Conservation (phyloP, 2,329 filamentous ascomycete species). For the Colletotrichum tamarilloi region DNA sequence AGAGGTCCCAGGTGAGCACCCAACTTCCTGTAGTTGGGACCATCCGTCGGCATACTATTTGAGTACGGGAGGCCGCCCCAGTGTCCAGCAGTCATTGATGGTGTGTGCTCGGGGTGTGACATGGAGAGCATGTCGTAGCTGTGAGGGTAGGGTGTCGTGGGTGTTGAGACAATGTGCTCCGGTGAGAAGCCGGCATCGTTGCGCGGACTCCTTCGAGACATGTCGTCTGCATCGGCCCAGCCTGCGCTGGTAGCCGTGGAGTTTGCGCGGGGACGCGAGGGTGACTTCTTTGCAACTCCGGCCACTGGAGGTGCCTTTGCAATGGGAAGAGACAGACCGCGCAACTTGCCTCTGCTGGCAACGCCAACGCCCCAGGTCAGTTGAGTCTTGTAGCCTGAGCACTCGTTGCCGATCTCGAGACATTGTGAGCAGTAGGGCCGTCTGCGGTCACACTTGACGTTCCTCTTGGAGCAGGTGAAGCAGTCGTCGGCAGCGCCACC, state of each 20-base stretch:
- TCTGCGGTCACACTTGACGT: conserved; percentile 87
- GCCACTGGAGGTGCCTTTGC: conserved; percentile 69
- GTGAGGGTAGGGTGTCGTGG: conserved; percentile 52
- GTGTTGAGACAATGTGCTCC: conserved; percentile 55
- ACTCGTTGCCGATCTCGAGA: conserved; percentile 90
- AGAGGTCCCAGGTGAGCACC: conserved; percentile 49
- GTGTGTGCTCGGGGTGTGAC: conserved; percentile 58
- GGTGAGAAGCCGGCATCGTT: conserved; percentile 51
- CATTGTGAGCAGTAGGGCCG: conserved; percentile 96
- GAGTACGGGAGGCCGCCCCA: conserved; percentile 63
- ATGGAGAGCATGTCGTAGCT: conserved; percentile 64
- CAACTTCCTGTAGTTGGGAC: conserved; percentile 57
- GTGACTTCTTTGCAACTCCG: conserved; percentile 60
- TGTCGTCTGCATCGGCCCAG: conserved; percentile 53
- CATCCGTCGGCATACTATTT: conserved; percentile 51
- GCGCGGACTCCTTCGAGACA: conserved; percentile 45
- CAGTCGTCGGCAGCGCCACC: conserved; percentile 94
- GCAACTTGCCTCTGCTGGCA: conserved; percentile 92
- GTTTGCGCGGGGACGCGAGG: conserved; percentile 56
- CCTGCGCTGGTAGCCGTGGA: conserved; percentile 52
- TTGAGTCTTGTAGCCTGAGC: conserved; percentile 95
- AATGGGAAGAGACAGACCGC: conserved; percentile 82
- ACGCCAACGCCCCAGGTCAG: conserved; percentile 97
- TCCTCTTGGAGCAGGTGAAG: conserved; percentile 89
- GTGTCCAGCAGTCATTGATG: conserved; percentile 48